phyloP scores from a whole-genome alignment of 345 rosid species.

The Eutrema heterophyllum region DNA sequence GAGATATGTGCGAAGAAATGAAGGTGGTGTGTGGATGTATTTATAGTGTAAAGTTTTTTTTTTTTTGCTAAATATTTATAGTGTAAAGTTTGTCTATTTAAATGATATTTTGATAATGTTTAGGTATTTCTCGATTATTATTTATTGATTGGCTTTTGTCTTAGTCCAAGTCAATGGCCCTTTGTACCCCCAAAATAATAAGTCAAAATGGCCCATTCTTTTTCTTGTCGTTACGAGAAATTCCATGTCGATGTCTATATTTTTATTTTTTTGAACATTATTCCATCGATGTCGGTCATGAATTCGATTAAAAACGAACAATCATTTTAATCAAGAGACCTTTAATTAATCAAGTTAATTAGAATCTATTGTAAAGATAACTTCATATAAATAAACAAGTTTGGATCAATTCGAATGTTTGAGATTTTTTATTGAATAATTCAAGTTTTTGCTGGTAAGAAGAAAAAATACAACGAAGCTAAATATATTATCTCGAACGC shows the following conservation, averaged over 20 bases:
- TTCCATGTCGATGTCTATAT: constrained; percentile 23
- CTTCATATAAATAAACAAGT: neutral
- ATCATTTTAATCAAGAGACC: neutral
- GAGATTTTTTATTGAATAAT: neutral
- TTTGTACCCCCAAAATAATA: neutral
- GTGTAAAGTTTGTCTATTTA: neutral
- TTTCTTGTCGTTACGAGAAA: constrained; percentile 2
- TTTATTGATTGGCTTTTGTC: constrained; percentile 11
- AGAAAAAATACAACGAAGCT: neutral
- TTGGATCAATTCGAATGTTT: neutral
- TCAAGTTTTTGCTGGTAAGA: neutral
- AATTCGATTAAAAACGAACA: neutral
- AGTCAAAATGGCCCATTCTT: constrained; percentile 6
- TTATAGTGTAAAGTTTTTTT: too few species aligned
- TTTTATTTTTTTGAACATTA: too few species aligned
- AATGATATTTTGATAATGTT: neutral
- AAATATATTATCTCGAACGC: neutral
- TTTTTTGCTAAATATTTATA: too few species aligned
- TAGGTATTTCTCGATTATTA: neutral
- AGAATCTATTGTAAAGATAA: neutral
- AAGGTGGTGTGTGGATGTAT: constrained; percentile 6
- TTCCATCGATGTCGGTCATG: constrained; percentile 25
- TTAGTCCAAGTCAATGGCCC: constrained; percentile 7
- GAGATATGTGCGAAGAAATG: constrained; percentile 8
- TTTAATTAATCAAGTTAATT: neutral